Conservation (phyloP, 257 asterid species). For the Cynanchum wilfordii region DNA sequence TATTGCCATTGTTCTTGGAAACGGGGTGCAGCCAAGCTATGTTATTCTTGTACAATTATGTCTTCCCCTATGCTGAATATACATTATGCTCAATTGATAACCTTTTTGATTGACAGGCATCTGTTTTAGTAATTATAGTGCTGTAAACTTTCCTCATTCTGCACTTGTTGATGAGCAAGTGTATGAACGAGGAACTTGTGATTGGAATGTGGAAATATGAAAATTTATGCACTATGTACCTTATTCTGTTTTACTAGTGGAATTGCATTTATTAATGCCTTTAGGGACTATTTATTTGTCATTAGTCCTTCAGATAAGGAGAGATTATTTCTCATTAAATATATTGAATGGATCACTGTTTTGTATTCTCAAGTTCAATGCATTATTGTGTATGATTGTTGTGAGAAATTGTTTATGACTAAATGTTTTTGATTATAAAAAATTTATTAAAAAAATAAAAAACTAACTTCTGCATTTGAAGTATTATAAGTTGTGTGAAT, state of each 20-base stretch:
- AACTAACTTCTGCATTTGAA: too few relatives aligned
- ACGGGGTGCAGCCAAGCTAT: background rate
- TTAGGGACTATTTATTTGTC: background rate
- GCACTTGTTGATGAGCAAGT: background rate
- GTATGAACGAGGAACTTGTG: background rate
- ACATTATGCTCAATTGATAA: background rate
- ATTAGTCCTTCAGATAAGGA: background rate
- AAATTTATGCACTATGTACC: background rate
- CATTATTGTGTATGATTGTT: background rate
- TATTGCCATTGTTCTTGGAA: background rate
- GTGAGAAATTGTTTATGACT: background rate
- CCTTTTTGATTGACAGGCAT: background rate
- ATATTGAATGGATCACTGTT: background rate
- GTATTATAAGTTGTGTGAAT: background rate
- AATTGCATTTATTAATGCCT: background rate
- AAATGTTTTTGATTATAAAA: background rate
- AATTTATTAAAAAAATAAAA: too few relatives aligned
- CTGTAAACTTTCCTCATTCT: background rate
- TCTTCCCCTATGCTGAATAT: too few relatives aligned
- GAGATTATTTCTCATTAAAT: background rate
- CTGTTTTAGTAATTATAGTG: background rate
- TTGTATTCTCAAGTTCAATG: background rate
- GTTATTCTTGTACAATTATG: background rate
- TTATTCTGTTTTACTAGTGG: background rate
- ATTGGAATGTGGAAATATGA: background rate